A percentile compares a stretch with the other conserved stretches of the same genome.
Evolutionary conservation across 257 asterid species (phyloP).

Genomic region (Salvia splendens): DNA sequence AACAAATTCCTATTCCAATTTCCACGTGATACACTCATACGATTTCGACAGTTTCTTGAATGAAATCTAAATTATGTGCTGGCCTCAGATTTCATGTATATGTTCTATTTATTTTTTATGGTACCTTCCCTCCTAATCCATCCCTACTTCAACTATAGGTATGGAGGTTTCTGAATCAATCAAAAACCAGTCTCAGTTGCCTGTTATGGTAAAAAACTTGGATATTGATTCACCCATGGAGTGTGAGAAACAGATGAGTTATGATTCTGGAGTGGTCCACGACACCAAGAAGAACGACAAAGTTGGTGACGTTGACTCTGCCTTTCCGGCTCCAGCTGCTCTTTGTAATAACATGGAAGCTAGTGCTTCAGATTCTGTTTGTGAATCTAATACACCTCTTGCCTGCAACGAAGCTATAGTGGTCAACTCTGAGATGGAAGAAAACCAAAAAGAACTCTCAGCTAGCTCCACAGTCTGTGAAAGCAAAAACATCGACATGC

Average conservation of each 20-base stretch:
- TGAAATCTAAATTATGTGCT: not conserved
- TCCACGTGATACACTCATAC: not conserved
- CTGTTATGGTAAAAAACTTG: slow-evolving; percentile 40
- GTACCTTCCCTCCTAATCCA: too few species aligned
- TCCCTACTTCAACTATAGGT: slow-evolving; percentile 34
- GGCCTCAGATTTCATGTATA: not conserved
- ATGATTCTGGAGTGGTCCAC: slow-evolving; percentile 31
- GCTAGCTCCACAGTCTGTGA: slow-evolving; percentile 13
- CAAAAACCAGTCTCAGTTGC: slow-evolving; percentile 33
- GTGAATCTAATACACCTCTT: slow-evolving; percentile 25
- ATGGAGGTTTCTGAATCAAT: slow-evolving; percentile 33
- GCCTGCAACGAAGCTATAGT: slow-evolving; percentile 4
- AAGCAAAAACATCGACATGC: slow-evolving; percentile 1
- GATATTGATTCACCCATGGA: slow-evolving; percentile 38
- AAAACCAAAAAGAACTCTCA: slow-evolving; percentile 18
- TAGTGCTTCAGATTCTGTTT: slow-evolving; percentile 28
- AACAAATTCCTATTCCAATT: slow-evolving; percentile 19
- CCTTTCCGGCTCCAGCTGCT: slow-evolving; percentile 23
- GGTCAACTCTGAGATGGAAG: slow-evolving; percentile 23
- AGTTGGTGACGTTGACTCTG: slow-evolving; percentile 32
- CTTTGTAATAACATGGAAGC: slow-evolving; percentile 26
- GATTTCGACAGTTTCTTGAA: slow-evolving; percentile 1
- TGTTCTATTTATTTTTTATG: not conserved
- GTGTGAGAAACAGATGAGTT: slow-evolving; percentile 30
- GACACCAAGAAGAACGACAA: slow-evolving; percentile 19